Percentiles rank a stretch among this genome's conserved stretches.
Conservation (phyloP, 148 eudicot species). For the Chenopodium suecicum region DNA sequence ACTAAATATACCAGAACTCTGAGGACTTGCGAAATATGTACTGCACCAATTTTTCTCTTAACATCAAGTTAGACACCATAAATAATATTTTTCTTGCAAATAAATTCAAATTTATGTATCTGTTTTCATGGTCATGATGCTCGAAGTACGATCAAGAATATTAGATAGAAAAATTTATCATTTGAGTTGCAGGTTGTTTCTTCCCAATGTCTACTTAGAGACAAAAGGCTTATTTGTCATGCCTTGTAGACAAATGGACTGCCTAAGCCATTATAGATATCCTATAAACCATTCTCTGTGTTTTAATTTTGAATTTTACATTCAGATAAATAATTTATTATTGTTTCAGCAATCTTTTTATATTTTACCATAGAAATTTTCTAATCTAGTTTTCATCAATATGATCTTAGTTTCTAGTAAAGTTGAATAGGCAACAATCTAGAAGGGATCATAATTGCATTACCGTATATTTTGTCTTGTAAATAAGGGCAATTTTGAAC, state of each 20-base stretch:
- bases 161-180: neutral
- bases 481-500: neutral
- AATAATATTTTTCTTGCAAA: neutral
- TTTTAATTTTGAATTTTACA: no score
- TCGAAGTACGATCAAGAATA: neutral
- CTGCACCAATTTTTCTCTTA: neutral
- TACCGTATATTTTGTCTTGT: no score
- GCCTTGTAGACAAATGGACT: neutral
- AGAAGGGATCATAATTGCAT: neutral
- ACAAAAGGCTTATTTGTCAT: neutral
- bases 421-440: neutral
- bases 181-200: neutral
- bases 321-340: neutral
- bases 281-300: neutral
- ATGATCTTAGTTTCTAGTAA: neutral
- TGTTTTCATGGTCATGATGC: neutral
- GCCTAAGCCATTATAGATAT: neutral
- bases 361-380: neutral
- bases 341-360: neutral
- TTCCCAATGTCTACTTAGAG: neutral
- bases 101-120: neutral
- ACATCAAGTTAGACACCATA: conserved; percentile 2
- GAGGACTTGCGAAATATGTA: neutral
- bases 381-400: neutral
- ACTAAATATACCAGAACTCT: no score